phyloP scores from a whole-genome alignment of 139 green algal genomes.

The Spirogloea muscicola region DNA sequence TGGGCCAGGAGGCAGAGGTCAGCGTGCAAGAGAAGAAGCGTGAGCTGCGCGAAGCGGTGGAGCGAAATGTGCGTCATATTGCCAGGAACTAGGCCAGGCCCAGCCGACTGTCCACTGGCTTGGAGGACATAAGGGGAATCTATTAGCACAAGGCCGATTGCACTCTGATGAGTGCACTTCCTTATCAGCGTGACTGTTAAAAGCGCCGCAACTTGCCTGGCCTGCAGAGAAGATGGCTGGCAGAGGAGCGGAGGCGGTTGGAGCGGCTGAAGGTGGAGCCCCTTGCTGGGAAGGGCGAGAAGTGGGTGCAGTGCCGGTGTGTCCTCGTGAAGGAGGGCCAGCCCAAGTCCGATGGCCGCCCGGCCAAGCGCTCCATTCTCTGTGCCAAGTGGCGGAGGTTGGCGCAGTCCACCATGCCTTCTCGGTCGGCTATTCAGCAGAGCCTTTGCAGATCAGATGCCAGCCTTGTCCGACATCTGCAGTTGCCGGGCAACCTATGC shows the following conservation, averaged over 20 bases:
- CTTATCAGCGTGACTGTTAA: too few species aligned
- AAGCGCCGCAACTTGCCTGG: too few species aligned
- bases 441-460: background rate
- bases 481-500: background rate
- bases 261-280: constrained; percentile 8
- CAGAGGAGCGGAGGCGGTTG: constrained; percentile 14
- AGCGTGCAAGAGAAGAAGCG: too few species aligned
- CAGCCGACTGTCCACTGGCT: too few species aligned
- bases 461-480: background rate
- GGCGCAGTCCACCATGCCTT: background rate
- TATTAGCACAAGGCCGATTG: background rate
- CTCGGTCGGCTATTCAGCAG: background rate
- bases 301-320: constrained; percentile 21
- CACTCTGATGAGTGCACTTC: background rate
- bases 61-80: too few species aligned
- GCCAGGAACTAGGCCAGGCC: too few species aligned
- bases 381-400: constrained; percentile 34
- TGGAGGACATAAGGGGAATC: background rate
- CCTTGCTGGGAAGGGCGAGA: background rate
- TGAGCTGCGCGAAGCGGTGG: too few species aligned
- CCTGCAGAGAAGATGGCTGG: too few species aligned
- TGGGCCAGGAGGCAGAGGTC: too few species aligned
- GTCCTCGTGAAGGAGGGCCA: constrained; percentile 17
- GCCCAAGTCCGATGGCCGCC: background rate
- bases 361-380: background rate